These are phyloP conservation scores for Senna siamea DNA, from an alignment of 306 rosid genomes.

Conservation along the genomic window DNA sequence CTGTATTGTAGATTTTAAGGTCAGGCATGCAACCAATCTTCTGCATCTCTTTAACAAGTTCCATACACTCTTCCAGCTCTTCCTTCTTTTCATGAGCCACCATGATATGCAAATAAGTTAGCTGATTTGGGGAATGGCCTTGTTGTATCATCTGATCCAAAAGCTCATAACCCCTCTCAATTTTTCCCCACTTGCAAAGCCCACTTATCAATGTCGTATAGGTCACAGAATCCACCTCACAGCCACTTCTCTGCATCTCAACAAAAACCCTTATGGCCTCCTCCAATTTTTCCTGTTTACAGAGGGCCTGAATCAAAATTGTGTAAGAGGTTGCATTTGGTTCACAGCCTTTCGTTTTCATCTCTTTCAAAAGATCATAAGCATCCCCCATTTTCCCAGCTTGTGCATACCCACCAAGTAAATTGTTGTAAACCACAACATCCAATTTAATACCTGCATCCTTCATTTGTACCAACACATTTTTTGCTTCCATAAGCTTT, in stretches of 20 bases:
- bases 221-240: conserved; percentile 69
- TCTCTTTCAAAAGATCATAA: conserved; percentile 75
- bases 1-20: conserved; percentile 65
- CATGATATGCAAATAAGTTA: conserved; percentile 67
- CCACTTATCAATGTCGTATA: conserved; percentile 79
- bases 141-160: conserved; percentile 75
- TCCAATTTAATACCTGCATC: conserved; percentile 72
- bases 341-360: conserved; percentile 64
- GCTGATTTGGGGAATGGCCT: conserved; percentile 68
- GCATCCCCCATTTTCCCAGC: conserved; percentile 82
- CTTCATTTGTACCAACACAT: conserved; percentile 75
- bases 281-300: conserved; percentile 71
- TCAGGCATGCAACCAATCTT: conserved; percentile 75
- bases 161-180: conserved; percentile 68
- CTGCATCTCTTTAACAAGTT: conserved; percentile 72
- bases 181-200: conserved; percentile 84
- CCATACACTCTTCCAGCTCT: conserved; percentile 79
- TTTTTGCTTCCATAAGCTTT: conserved; percentile 75
- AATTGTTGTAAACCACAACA: conserved; percentile 75
- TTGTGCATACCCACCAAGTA: conserved; percentile 74
- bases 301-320: conserved; percentile 71
- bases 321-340: conserved; percentile 76
- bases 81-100: conserved; percentile 88
- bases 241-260: conserved; percentile 78
- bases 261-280: conserved; percentile 72